A percentile compares a stretch with the other conserved stretches of the same genome.
Evolutionary conservation across 1,284 basidiomycete species (phyloP).

Genomic region (Phellinidium pouzarii): DNA sequence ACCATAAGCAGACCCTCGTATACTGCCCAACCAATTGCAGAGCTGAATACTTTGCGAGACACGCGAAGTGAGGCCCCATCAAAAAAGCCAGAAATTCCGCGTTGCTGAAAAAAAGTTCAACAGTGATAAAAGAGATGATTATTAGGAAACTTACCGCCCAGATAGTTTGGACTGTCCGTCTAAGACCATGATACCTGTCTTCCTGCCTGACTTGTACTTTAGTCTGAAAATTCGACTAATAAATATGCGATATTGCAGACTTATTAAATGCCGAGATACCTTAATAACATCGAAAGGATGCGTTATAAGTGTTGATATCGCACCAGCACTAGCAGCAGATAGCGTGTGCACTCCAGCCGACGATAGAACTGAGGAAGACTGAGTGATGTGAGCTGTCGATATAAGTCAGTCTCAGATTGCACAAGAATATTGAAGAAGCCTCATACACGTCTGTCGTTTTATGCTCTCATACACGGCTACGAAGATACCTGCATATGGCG

Average conservation of each 20-base stretch:
- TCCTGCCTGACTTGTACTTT: constrained; percentile 82
- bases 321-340: constrained; percentile 71
- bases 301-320: constrained; percentile 74
- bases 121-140: background rate
- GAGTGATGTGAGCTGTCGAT: constrained; percentile 23
- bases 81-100: constrained; percentile 75
- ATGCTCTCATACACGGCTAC: constrained; percentile 86
- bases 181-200: constrained; percentile 63
- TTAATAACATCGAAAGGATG: constrained; percentile 91
- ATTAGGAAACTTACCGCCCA: constrained; percentile 47
- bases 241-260: background rate
- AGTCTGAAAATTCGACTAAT: constrained; percentile 44
- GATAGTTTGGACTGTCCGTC: constrained; percentile 57
- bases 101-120: constrained; percentile 44
- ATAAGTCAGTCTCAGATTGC: constrained; percentile 12
- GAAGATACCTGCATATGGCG: constrained; percentile 94
- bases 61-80: constrained; percentile 80
- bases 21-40: constrained; percentile 88
- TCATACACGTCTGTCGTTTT: constrained; percentile 63
- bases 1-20: constrained; percentile 78
- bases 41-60: constrained; percentile 83
- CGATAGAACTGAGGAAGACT: constrained; percentile 34
- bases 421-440: background rate
- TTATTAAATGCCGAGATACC: constrained; percentile 34
- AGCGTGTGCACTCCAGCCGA: constrained; percentile 47